Evolutionary conservation across 1,284 basidiomycete species (phyloP), one percentile per base, ranked within the genome.

Genomic region (Boletus holoroseus): DNA sequence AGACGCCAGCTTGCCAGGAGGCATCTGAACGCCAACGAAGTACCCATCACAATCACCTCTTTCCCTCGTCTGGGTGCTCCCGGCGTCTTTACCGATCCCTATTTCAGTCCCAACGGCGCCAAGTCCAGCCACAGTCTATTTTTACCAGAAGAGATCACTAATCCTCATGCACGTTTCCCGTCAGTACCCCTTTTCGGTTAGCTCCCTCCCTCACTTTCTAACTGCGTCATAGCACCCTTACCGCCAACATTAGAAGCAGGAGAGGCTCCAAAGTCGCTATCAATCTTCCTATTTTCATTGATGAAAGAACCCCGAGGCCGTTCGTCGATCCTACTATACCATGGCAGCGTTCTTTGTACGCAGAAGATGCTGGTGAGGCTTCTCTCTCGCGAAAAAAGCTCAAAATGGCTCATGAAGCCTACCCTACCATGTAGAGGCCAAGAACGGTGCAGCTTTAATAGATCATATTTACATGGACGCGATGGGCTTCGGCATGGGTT

Each of bases 401-500:
- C 53, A 47, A 32, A 49, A 28, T 32, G n/a, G 13, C 39, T 65
- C 32, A 55, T 39, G 37, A 49, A 15, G 18, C 16, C 16, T 46
- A n/a, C 31, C 7, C 49, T 36, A 26, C 27, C 20, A 15, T 26
- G 3, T 66, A 84, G 93, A 95, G 75, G 94, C 94, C 2, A 88
- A 85, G 67, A 76, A 83, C 51, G 93, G 91, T 5, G 91, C 92
- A 9, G 94, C 94, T 9, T 76, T 90, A 44, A 75, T 78, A 12
- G 86, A 95, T 68, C 94, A 98, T 70, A 94, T 99, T 59, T 99
- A 99, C 70, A 83, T 99, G 78, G 96, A 99, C 70, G 94, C 96
- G 2, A 98, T 98, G 96, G 95, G 94, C 22, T 99, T 99, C 69
- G 96, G 96, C 39, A 99, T 98, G 95, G 96, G 96, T 3, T 98